Conservation (phyloP, 768 basidiomycete species). For the Strobilomyces echinocephalus region DNA sequence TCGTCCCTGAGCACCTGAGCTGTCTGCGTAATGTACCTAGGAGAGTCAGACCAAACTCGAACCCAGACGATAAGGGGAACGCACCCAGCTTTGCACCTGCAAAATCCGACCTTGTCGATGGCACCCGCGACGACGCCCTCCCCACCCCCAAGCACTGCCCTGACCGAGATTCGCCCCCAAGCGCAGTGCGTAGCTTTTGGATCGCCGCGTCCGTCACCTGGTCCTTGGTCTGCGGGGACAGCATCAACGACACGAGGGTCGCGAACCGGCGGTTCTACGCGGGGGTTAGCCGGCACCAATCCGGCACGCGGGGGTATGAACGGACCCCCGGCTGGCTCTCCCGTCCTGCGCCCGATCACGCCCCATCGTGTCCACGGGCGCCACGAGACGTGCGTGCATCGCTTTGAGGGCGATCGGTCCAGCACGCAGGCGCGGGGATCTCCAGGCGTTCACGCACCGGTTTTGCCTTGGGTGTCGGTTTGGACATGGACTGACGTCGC, state of each 20-base stretch:
- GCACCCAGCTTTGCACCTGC: slow-evolving; percentile 81
- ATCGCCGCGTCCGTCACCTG: too few relatives aligned
- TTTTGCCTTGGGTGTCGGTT: too few relatives aligned
- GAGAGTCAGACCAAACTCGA: not conserved
- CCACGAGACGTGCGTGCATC: slow-evolving; percentile 56
- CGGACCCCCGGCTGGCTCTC: too few relatives aligned
- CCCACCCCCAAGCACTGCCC: slow-evolving; percentile 62
- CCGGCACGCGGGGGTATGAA: too few relatives aligned
- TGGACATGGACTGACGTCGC: too few relatives aligned
- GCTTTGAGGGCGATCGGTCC: slow-evolving; percentile 68
- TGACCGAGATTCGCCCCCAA: slow-evolving; percentile 39
- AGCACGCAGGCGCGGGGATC: slow-evolving; percentile 71
- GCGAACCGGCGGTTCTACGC: too few relatives aligned
- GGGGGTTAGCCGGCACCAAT: too few relatives aligned
- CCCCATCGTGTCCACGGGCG: slow-evolving; percentile 93
- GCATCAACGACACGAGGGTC: too few relatives aligned
- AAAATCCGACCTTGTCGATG: slow-evolving; percentile 89
- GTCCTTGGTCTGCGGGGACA: too few relatives aligned
- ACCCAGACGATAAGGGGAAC: not conserved
- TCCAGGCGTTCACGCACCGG: too few relatives aligned
- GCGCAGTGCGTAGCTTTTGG: too few relatives aligned
- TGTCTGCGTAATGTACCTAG: slow-evolving; percentile 73
- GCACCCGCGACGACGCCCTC: slow-evolving; percentile 61
- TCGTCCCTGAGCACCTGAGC: slow-evolving; percentile 64
- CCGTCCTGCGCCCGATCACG: slow-evolving; percentile 65